These are phyloP conservation scores for Saksenaea oblongispora DNA, from an alignment of 371 early-diverging fungal genomes.

Conservation along the genomic window DNA sequence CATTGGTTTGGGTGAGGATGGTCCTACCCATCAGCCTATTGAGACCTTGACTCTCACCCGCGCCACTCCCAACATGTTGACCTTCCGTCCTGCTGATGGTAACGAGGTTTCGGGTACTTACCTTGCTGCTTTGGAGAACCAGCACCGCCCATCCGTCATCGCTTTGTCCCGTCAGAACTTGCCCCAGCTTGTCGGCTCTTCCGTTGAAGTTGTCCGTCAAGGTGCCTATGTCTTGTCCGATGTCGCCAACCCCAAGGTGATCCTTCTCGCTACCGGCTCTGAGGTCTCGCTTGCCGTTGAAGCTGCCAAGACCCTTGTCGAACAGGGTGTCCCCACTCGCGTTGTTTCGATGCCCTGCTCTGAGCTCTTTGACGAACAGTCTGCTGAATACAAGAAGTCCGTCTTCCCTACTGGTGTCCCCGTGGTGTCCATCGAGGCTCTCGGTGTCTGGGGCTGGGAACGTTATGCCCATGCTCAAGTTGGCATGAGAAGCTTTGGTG, in stretches of 20 bases:
- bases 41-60: slow-evolving; percentile 94
- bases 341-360: slow-evolving; percentile 95
- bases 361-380: slow-evolving; percentile 91
- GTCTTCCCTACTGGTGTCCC: slow-evolving; percentile 83
- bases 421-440: slow-evolving; percentile 88
- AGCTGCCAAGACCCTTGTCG: slow-evolving; percentile 67
- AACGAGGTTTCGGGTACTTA: slow-evolving; percentile 95
- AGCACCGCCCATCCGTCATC: slow-evolving; percentile 82
- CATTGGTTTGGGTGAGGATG: slow-evolving; percentile 99
- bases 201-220: slow-evolving; percentile 72
- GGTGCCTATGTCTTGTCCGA: slow-evolving; percentile 81
- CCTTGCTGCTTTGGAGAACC: slow-evolving; percentile 72
- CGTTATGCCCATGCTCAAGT: slow-evolving; percentile 71
- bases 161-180: slow-evolving; percentile 95
- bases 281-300: slow-evolving; percentile 90
- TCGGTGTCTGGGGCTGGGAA: slow-evolving; percentile 88
- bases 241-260: slow-evolving; percentile 53
- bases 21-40: slow-evolving; percentile 99
- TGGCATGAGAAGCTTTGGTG: slow-evolving; percentile 71
- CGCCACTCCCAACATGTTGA: slow-evolving; percentile 93
- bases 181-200: slow-evolving; percentile 86
- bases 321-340: slow-evolving; percentile 60
- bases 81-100: slow-evolving; percentile 96
- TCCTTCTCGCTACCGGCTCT: slow-evolving; percentile 93
- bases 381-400: slow-evolving; percentile 75